Evolutionary conservation across 1,284 basidiomycete genomes (phyloP).

Genomic region (Mrakiaceae sp.): DNA sequence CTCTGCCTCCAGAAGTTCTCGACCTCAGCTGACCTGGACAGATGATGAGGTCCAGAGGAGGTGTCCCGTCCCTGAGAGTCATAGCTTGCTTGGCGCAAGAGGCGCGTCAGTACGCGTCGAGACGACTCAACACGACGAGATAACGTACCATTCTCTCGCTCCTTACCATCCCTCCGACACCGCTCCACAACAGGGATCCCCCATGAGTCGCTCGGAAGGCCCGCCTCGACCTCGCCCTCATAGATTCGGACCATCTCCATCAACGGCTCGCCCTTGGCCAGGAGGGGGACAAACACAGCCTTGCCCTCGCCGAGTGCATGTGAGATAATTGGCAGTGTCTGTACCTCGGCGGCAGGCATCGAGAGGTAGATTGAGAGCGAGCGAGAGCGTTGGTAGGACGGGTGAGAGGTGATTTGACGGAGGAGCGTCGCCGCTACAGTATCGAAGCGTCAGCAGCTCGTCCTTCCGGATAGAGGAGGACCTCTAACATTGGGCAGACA

Average conservation of each 20-base stretch:
- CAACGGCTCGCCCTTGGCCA: not conserved
- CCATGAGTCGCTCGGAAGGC: conserved; percentile 14
- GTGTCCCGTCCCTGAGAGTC: not conserved
- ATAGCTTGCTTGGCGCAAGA: not conserved
- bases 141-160: conserved; percentile 12
- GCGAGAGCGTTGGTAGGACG: not conserved
- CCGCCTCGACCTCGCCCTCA: conserved; percentile 17
- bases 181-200: conserved; percentile 13
- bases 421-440: not conserved
- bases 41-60: conserved; percentile 5
- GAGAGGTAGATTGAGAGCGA: conserved; percentile 14
- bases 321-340: conserved; percentile 11
- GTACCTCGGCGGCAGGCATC: conserved; percentile 7
- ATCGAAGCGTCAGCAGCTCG: not conserved
- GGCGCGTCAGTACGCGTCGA: too few species aligned
- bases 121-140: not conserved
- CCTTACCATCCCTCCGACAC: not conserved
- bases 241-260: conserved; percentile 16
- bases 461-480: not conserved
- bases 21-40: not conserved
- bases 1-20: not conserved
- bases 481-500: conserved; percentile 6
- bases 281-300: conserved; percentile 12
- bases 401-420: not conserved
- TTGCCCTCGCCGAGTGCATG: conserved; percentile 12